phyloP scores from a whole-genome alignment of 768 basidiomycete species.

The Leccinum aurantiacum region DNA sequence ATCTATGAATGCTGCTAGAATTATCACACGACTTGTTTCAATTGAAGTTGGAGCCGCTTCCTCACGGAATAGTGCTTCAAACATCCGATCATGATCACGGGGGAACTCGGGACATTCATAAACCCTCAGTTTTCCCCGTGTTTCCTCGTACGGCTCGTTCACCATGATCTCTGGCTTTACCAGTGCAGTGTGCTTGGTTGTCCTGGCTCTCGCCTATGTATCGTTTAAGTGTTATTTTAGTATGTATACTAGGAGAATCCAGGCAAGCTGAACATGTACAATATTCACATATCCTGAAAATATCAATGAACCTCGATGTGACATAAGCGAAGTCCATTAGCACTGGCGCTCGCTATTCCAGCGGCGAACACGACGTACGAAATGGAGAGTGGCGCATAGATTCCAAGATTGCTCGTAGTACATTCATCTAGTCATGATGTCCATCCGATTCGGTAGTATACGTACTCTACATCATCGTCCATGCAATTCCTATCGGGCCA shows the following conservation, averaged over 20 bases:
- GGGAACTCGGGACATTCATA: conserved; percentile 3
- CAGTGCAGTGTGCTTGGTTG: conserved; percentile 1
- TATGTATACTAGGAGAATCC: no score
- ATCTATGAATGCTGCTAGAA: no score
- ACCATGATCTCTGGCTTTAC: conserved; percentile 12
- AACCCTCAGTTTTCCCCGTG: not conserved
- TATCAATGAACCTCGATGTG: no score
- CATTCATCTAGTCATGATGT: conserved; percentile 3
- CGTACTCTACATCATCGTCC: conserved; percentile 62
- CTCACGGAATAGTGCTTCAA: not conserved
- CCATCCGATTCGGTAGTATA: conserved; percentile 77
- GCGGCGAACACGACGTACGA: no score
- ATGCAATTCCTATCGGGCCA: conserved; percentile 30
- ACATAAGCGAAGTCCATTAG: no score
- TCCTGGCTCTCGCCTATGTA: conserved; percentile 9
- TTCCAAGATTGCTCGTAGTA: not conserved
- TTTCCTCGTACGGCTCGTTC: not conserved
- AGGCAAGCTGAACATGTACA: no score
- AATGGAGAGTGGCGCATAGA: not conserved
- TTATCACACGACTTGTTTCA: no score
- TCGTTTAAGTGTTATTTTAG: not conserved
- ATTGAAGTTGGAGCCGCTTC: not conserved
- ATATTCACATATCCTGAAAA: no score
- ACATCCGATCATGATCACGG: conserved; percentile 13
- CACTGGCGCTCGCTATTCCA: not conserved